Conservation (phyloP, 345 rosid genomes). For the Conringia planisiliqua region DNA sequence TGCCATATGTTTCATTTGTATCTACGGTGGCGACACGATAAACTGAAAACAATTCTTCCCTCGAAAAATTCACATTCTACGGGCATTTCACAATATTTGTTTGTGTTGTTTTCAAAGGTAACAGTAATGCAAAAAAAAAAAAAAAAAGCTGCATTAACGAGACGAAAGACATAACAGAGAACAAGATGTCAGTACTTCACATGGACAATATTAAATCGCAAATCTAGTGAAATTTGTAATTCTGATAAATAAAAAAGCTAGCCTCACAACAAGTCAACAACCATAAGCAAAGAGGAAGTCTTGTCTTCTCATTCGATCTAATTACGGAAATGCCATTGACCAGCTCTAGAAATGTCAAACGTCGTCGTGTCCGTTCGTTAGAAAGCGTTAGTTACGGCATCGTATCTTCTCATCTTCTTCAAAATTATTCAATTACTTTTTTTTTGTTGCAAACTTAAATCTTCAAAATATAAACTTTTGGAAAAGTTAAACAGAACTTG, state of each 20-base stretch:
- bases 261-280: neutral
- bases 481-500: slow-evolving; percentile 2
- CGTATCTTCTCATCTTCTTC: slow-evolving; percentile 15
- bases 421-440: neutral
- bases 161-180: neutral
- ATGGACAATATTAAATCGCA: slow-evolving; percentile 15
- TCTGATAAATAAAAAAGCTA: neutral
- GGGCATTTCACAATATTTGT: neutral
- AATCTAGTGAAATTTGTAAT: neutral
- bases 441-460: neutral
- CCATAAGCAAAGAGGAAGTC: slow-evolving; percentile 1
- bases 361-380: slow-evolving; percentile 24
- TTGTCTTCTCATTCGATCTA: slow-evolving; percentile 4
- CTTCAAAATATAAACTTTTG: neutral
- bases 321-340: slow-evolving; percentile 17
- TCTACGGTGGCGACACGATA: slow-evolving; percentile 9
- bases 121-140: slow-evolving; percentile 1
- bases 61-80: neutral
- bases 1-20: slow-evolving; percentile 13
- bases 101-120: neutral
- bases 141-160: neutral
- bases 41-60: neutral
- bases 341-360: slow-evolving; percentile 3
- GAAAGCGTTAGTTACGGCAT: slow-evolving; percentile 19
- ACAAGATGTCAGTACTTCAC: slow-evolving; percentile 19